phyloP scores from a whole-genome alignment of 2,329 filamentous ascomycete species.

The Phyllosticta ampelicida region DNA sequence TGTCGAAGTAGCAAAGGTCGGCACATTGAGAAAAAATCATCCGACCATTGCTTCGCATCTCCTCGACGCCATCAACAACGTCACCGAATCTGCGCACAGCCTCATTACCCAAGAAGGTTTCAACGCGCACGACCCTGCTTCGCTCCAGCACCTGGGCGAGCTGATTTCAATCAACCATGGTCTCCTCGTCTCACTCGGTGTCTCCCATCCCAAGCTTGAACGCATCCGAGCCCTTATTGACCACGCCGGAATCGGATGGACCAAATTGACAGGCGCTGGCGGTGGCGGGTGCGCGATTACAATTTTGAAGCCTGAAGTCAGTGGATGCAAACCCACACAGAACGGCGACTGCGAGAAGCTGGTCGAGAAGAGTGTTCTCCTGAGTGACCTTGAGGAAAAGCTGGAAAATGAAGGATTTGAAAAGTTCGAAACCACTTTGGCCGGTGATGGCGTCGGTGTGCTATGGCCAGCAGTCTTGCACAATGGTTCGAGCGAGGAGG shows the following conservation, averaged over 20 bases:
- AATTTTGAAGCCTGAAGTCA: constrained; percentile 56
- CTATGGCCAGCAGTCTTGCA: constrained; percentile 86
- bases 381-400: constrained; percentile 53
- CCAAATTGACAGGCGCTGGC: constrained; percentile 90
- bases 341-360: constrained; percentile 26
- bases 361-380: constrained; percentile 34
- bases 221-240: constrained; percentile 78
- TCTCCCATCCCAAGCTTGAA: constrained; percentile 89
- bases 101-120: constrained; percentile 52
- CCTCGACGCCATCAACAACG: constrained; percentile 72
- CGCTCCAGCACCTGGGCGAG: constrained; percentile 67
- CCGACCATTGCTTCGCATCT: constrained; percentile 70
- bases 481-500: constrained; percentile 70
- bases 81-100: constrained; percentile 49
- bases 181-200: constrained; percentile 77
- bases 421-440: constrained; percentile 80
- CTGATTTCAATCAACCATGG: constrained; percentile 92
- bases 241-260: constrained; percentile 84
- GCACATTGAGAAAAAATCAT: constrained; percentile 56
- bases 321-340: constrained; percentile 11
- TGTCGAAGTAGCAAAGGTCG: constrained; percentile 79
- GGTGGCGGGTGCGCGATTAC: constrained; percentile 95
- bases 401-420: constrained; percentile 55
- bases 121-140: constrained; percentile 51
- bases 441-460: constrained; percentile 87